Percentiles rank a stretch among this genome's conserved stretches.
Evolutionary conservation across 164 flowering plant species (phyloP).

Genomic region (Aristolochia contorta): DNA sequence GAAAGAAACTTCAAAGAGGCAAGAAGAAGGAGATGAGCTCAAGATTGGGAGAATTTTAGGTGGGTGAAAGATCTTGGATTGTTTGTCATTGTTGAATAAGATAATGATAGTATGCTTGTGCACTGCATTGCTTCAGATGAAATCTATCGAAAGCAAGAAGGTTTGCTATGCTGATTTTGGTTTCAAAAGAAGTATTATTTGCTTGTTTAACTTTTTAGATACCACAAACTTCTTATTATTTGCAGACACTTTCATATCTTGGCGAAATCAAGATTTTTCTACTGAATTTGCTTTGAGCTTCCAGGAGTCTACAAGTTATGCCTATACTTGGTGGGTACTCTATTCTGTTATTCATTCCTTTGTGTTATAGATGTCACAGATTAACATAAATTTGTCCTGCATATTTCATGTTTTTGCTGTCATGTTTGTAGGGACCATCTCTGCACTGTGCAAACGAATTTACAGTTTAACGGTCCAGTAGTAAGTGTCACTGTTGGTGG

Average conservation of each 20-base stretch:
- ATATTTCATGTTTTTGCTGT: background rate
- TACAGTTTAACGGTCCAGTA: constrained; percentile 18
- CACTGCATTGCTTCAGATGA: constrained; percentile 82
- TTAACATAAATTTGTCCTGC: too few species aligned
- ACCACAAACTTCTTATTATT: background rate
- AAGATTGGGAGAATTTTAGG: too few species aligned
- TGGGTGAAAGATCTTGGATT: constrained; percentile 74
- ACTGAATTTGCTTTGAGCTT: constrained; percentile 93
- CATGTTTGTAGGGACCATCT: constrained; percentile 23
- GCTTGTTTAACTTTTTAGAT: background rate
- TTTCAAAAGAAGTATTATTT: background rate
- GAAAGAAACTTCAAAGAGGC: too few species aligned
- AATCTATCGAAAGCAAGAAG: constrained; percentile 95
- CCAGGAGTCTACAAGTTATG: constrained; percentile 81
- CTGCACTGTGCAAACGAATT: constrained; percentile 19
- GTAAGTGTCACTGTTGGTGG: constrained; percentile 11
- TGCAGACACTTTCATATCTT: constrained; percentile 87
- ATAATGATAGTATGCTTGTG: constrained; percentile 67
- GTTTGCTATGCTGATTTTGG: constrained; percentile 18
- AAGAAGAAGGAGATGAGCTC: too few species aligned
- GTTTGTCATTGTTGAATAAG: constrained; percentile 87
- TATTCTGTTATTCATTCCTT: too few species aligned
- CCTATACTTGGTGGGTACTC: constrained; percentile 58
- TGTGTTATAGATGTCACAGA: too few species aligned
- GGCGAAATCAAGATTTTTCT: constrained; percentile 78